Evolutionary conservation across 352 stramenopile species (phyloP).

Genomic region (Peronospora farinosa): DNA sequence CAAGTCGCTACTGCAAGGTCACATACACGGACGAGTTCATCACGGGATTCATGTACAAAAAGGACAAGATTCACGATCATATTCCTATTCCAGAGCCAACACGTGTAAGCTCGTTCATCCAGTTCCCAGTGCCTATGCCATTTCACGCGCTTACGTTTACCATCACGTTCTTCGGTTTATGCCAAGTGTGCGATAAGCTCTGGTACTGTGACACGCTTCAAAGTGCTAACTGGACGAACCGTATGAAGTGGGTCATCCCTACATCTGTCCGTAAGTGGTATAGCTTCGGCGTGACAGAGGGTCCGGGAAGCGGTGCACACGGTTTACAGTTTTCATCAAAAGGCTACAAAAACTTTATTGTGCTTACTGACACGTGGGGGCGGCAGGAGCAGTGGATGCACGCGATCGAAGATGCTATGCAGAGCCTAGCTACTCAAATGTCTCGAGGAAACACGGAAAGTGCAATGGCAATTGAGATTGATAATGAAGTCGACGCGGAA

Average conservation of each 20-base stretch:
- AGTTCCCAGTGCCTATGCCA: slow-evolving; percentile 83
- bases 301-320: slow-evolving; percentile 75
- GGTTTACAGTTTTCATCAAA: slow-evolving; percentile 84
- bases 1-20: slow-evolving; percentile 79
- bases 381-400: slow-evolving; percentile 86
- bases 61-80: slow-evolving; percentile 87
- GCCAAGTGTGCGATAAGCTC: slow-evolving; percentile 82
- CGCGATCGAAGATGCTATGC: slow-evolving; percentile 71
- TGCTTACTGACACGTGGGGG: slow-evolving; percentile 79
- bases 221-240: slow-evolving; percentile 74
- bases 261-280: slow-evolving; percentile 85
- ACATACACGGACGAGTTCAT: slow-evolving; percentile 83
- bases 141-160: slow-evolving; percentile 86
- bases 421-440: slow-evolving; percentile 51
- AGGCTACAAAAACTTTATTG: slow-evolving; percentile 86
- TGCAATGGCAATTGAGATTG: slow-evolving; percentile 80
- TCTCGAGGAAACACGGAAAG: slow-evolving; percentile 59
- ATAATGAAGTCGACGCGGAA: slow-evolving; percentile 81
- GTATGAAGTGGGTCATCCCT: slow-evolving; percentile 88
- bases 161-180: slow-evolving; percentile 78
- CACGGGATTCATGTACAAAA: slow-evolving; percentile 87
- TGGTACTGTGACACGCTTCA: slow-evolving; percentile 85
- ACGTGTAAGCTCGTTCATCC: slow-evolving; percentile 82
- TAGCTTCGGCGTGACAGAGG: slow-evolving; percentile 73
- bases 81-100: slow-evolving; percentile 83